Conservation (phyloP, 73 alveolate genomes). For the Stentor coeruleus region DNA sequence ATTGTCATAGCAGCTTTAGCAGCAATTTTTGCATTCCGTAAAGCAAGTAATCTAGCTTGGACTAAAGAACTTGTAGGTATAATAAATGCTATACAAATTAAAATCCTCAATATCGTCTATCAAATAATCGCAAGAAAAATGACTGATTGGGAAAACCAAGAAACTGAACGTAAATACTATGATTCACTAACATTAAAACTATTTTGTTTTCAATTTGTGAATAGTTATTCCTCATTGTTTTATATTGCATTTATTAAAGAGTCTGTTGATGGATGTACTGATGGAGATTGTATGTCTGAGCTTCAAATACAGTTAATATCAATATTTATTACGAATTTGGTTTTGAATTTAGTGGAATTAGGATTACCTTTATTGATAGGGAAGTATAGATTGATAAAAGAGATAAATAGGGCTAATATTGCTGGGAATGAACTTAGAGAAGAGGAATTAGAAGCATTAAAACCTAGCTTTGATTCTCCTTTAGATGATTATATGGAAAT, state of each 20-base stretch:
- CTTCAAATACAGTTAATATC: neutral
- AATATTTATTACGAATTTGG: neutral
- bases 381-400: neutral
- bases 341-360: neutral
- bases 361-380: slow-evolving; percentile 26
- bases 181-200: slow-evolving; percentile 1
- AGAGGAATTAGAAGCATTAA: neutral
- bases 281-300: slow-evolving; percentile 20
- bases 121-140: neutral
- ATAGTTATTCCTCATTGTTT: neutral
- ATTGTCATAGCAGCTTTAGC: neutral
- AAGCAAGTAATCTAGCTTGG: neutral
- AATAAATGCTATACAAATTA: neutral
- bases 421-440: neutral
- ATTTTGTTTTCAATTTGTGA: slow-evolving; percentile 18
- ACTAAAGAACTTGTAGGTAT: neutral
- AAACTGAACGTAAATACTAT: neutral
- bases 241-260: slow-evolving; percentile 27
- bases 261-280: neutral
- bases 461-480: slow-evolving; percentile 8
- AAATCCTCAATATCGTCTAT: neutral
- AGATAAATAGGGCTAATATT: neutral
- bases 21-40: neutral
- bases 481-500: slow-evolving; percentile 26
- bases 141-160: slow-evolving; percentile 22